Conservation (phyloP, 192 early-diverging fungal species). For the Jimgerdemannia flammicorona region DNA sequence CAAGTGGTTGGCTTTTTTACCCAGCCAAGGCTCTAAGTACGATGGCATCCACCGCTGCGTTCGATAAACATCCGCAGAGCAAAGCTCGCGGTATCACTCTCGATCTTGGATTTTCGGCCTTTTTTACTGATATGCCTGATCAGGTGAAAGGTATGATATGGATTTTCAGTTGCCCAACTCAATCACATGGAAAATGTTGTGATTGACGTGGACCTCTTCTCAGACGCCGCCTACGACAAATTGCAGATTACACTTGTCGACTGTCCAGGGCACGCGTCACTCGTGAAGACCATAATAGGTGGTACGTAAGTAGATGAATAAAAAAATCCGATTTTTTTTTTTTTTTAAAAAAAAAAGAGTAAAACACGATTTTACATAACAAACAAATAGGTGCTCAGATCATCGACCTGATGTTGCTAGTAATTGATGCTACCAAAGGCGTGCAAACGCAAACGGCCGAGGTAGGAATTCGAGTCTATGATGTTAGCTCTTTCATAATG, state of each 20-base stretch:
- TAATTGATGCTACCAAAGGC: not conserved
- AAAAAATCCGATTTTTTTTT: not conserved
- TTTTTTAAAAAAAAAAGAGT: too few species aligned
- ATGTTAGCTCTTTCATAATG: not conserved
- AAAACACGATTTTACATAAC: not conserved
- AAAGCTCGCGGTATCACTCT: constrained; percentile 1
- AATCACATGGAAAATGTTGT: not conserved
- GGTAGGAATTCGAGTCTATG: not conserved
- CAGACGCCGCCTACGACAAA: not conserved
- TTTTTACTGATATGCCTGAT: not conserved
- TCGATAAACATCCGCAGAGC: constrained; percentile 4
- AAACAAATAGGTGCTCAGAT: constrained; percentile 2
- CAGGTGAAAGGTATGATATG: not conserved
- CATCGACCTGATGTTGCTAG: not conserved
- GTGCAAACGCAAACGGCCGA: constrained; percentile 3
- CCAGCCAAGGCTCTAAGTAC: constrained; percentile 2
- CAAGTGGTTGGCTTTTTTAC: not conserved
- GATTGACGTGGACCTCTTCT: not conserved
- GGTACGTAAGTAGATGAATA: not conserved
- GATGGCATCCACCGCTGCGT: constrained; percentile 3
- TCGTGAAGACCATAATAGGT: not conserved
- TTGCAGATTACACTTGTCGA: not conserved
- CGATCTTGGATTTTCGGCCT: constrained; percentile 2
- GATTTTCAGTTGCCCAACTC: not conserved
- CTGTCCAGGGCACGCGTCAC: constrained; percentile 1